Base-by-base conservation (phyloP, 306 rosid species). In the Fragaria ananassa region DNA sequence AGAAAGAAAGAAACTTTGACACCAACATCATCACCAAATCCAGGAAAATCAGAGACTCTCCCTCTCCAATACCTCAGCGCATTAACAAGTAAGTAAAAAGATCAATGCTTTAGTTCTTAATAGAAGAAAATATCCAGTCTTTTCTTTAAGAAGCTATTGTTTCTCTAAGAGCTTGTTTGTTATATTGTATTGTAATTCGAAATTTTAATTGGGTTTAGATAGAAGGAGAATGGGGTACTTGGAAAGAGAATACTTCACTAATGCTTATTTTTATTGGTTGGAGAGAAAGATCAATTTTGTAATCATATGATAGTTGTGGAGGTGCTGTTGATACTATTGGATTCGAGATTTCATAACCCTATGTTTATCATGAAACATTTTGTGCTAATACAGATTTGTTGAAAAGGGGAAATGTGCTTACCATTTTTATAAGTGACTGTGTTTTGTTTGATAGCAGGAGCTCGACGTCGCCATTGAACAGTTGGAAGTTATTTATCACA, bases 61-160 rank as follows among this genome's bases (percentile, higher is more conserved):
- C 67, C 41, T 53, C 85, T 63, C 78, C 81, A 19, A 74, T 78
- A n/a, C 80, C 69, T 6, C 78, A 87, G 49, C 82, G 80, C 42
- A 79, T 74, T 54, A 82, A 70, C 83, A 87, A 78, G 90, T 86
- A 79, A 87, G 82, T 64, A 31, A 45, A 31, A 54, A 73, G 62
- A 13, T 19, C 47, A 61, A 53, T 60, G 31, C 34, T 44, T 51
- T 47, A 42, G 60, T 71, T 67, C 58, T 39, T 21, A 31, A 8
- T 31, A 21, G 39, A 37, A 25, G 23, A 63, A 7, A 68, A 54
- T 4, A 4, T 41, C 39, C 11, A 15, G 3, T 23, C 76, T 73
- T 57, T 3, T 31, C 35, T 31, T 31, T 31, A 31, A 31, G 35
- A 31, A 31, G 35, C 68, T 41, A 14, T 23, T 41, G 53, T 74